These are phyloP conservation scores for Brassica napus DNA, from an alignment of 345 rosid species.

Conservation along the genomic window DNA sequence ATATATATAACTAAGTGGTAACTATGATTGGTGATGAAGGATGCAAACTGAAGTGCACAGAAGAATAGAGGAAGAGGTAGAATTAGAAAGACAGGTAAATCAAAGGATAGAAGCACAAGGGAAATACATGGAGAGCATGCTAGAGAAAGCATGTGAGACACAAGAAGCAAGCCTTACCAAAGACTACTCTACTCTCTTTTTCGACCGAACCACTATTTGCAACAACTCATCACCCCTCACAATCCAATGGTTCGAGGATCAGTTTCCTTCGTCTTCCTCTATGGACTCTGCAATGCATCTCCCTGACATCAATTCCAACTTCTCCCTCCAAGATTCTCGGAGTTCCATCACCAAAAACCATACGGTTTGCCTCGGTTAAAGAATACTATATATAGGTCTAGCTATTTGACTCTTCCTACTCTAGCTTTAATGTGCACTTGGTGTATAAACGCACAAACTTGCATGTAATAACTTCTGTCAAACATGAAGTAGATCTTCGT, in stretches of 20 bases:
- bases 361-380: constrained; percentile 39
- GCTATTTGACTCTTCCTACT: constrained; percentile 22
- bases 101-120: constrained; percentile 94
- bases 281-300: constrained; percentile 31
- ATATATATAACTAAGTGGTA: constrained; percentile 1
- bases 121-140: constrained; percentile 88
- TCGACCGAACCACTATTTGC: constrained; percentile 24
- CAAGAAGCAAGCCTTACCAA: constrained; percentile 53
- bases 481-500: constrained; percentile 1
- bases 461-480: constrained; percentile 30
- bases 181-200: constrained; percentile 31
- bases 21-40: constrained; percentile 40
- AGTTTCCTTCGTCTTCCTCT: constrained; percentile 30
- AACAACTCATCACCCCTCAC: constrained; percentile 31
- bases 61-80: constrained; percentile 75
- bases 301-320: constrained; percentile 33
- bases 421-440: constrained; percentile 19
- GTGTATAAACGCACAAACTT: constrained; percentile 27
- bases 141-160: constrained; percentile 92
- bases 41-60: constrained; percentile 87
- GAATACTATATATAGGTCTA: constrained; percentile 22
- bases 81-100: constrained; percentile 91
- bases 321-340: constrained; percentile 35
- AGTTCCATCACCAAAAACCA: constrained; percentile 22
- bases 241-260: constrained; percentile 39